These are phyloP conservation scores for Vicia faba DNA, from an alignment of 306 rosid genomes.

Conservation along the genomic window DNA sequence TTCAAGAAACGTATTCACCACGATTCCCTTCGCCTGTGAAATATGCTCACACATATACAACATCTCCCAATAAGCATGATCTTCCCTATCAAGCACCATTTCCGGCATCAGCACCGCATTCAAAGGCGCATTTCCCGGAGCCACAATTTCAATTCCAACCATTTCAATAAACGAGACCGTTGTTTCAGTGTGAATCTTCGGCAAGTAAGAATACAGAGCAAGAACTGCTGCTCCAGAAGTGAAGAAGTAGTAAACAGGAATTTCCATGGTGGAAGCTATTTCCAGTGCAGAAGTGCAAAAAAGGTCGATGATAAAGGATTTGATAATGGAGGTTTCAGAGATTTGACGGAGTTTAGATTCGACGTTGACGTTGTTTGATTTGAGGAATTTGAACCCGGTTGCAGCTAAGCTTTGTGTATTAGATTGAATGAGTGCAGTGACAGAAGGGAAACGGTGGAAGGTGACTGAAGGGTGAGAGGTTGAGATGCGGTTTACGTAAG, in stretches of 20 bases:
- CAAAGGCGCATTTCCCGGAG: conserved; percentile 29
- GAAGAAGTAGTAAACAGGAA: conserved; percentile 39
- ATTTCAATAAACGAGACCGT: conserved; percentile 18
- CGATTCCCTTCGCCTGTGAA: conserved; percentile 11
- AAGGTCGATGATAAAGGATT: conserved; percentile 31
- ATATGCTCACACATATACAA: conserved; percentile 8
- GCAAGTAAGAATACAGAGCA: conserved; percentile 19
- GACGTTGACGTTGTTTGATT: conserved; percentile 9
- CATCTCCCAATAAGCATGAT: conserved; percentile 32
- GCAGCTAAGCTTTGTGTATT: neutral
- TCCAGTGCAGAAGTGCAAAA: conserved; percentile 30
- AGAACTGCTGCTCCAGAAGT: conserved; percentile 35
- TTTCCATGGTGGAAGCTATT: neutral
- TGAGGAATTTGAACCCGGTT: neutral
- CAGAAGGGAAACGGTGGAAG: conserved; percentile 37
- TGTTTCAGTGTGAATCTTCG: neutral
- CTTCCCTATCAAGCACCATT: conserved; percentile 26
- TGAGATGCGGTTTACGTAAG: conserved; percentile 8
- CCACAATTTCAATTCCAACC: conserved; percentile 10
- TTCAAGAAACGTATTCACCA: conserved; percentile 33
- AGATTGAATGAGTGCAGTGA: neutral
- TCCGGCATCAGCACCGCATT: conserved; percentile 28
- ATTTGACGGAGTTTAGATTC: conserved; percentile 7
- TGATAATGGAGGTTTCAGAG: neutral
- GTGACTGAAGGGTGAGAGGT: conserved; percentile 30